Evolutionary conservation across 139 green algal species (phyloP), one percentile per base, ranked within the genome.

Genomic region (Chlorella ohadii): DNA sequence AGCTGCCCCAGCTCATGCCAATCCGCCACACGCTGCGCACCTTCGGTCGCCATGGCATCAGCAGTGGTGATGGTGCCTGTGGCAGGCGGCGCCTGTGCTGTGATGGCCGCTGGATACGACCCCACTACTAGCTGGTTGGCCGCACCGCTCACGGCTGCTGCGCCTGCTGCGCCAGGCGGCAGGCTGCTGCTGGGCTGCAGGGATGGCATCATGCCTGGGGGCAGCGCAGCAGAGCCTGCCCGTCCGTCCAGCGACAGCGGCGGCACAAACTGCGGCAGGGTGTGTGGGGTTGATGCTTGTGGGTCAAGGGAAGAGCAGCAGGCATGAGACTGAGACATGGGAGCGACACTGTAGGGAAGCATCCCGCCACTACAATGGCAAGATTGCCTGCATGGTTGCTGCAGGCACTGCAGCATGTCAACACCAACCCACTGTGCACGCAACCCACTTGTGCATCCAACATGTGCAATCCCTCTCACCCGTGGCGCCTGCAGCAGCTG

Each of bases 21-120:
- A n/a, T n/a, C n/a, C n/a, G n/a, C n/a, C n/a, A n/a, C n/a, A n/a
- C 44, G 51, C 11, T 23, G 15, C 51, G 51, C 51, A 59, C 51
- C 86, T 57, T 89, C 86, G 1, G 57, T 84, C 4, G 86, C 86
- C 73, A 89, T 78, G 1, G 72, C 81, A 39, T 89, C 86, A 15
- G 80, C 66, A 0, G 79, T 84, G n/a, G 86, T 89, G 34, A 79
- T 75, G 39, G 77, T 83, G 56, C 23, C 7, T 27, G 31, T 56
- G 51, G 80, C 34, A 11, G 80, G 68, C 56, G 80, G 68, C 56
- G 70, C 12, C 28, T 39, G 68, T 17, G 68, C 71, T 6, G 68
- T 61, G 68, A 72, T 77, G 51, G 65, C 23, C 0, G 66, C 23
- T 5, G 79, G 79, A 66, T 59, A 84, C 22, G 79, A 77, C 11